Evolutionary conservation across 2,329 filamentous ascomycete species (phyloP).

Genomic region (Tothia fuscella): DNA sequence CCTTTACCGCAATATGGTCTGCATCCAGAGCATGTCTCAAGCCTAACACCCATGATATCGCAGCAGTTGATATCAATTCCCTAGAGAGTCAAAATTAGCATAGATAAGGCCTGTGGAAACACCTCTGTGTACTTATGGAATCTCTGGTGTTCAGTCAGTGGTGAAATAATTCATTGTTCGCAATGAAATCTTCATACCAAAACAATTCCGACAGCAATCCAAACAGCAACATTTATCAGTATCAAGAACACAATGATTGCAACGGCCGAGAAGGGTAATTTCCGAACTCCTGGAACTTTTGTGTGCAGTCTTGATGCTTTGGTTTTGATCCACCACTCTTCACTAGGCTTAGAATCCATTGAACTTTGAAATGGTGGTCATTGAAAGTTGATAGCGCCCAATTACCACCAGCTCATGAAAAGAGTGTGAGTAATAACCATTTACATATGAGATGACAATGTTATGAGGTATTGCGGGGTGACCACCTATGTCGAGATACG

Average conservation of each 20-base stretch:
- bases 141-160: no score
- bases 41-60: conserved; percentile 78
- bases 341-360: no score
- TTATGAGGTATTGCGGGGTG: no score
- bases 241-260: conserved; percentile 44
- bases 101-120: no score
- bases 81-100: conserved; percentile 20
- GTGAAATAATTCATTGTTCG: not conserved
- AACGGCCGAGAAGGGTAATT: conserved; percentile 44
- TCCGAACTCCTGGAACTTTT: conserved; percentile 40
- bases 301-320: conserved; percentile 10
- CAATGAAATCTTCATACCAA: conserved; percentile 28
- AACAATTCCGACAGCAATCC: conserved; percentile 46
- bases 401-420: no score
- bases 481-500: no score
- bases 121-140: no score
- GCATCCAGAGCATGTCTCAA: conserved; percentile 92
- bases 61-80: conserved; percentile 62
- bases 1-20: conserved; percentile 76
- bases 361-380: no score
- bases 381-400: no score
- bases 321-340: no score
- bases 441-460: no score
- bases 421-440: no score
- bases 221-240: conserved; percentile 43